Conservation (phyloP, 2,329 filamentous ascomycete genomes). For the Metarhizium album region DNA sequence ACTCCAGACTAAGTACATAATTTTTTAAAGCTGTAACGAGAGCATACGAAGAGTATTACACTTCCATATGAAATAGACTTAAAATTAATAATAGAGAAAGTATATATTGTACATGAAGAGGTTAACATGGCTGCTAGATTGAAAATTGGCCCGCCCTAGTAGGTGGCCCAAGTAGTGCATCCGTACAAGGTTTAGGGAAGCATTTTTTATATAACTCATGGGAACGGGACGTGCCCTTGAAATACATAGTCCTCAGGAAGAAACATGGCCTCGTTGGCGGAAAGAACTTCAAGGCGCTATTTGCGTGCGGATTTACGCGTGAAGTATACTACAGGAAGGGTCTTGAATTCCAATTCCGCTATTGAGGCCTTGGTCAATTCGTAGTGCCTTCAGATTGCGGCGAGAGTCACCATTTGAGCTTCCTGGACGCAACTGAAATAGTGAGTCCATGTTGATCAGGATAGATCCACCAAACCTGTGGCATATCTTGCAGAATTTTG, state of each 20-base stretch:
- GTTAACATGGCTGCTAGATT: too few species aligned
- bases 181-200: too few species aligned
- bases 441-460: slow-evolving; percentile 16
- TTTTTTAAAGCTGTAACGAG: too few species aligned
- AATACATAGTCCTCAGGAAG: slow-evolving; percentile 9
- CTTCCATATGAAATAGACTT: too few species aligned
- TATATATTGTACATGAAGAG: too few species aligned
- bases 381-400: slow-evolving; percentile 10
- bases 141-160: too few species aligned
- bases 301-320: slow-evolving; percentile 12
- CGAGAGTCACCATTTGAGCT: slow-evolving; percentile 13
- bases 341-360: slow-evolving; percentile 16
- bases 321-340: slow-evolving; percentile 6
- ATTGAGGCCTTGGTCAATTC: slow-evolving; percentile 11
- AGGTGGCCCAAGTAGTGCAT: too few species aligned
- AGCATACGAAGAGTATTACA: too few species aligned
- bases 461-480: slow-evolving; percentile 15
- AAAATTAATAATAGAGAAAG: too few species aligned
- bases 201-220: too few species aligned
- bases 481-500: slow-evolving; percentile 17
- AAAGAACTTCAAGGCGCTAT: slow-evolving; percentile 11
- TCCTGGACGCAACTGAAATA: slow-evolving; percentile 17
- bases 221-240: too few species aligned
- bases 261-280: slow-evolving; percentile 12
- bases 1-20: too few species aligned